phyloP scores from a whole-genome alignment of 257 asterid genomes.

The Eustoma russellianum region DNA sequence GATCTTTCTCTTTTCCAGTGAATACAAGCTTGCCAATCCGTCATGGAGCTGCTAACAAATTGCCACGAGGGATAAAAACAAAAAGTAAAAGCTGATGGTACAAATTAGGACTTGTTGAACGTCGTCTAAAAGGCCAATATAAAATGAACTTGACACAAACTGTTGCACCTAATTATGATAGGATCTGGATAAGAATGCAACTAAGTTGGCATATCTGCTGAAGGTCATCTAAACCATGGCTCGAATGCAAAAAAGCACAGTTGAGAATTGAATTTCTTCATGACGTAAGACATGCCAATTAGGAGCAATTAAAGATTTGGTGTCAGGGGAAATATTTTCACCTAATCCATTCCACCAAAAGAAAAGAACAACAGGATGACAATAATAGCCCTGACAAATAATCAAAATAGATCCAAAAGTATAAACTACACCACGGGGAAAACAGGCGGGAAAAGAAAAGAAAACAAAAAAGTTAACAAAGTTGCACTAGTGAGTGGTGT shows the following conservation, averaged over 20 bases:
- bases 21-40: constrained; percentile 48
- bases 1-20: constrained; percentile 91
- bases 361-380: constrained; percentile 47
- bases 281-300: constrained; percentile 59
- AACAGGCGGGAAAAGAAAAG: too few species aligned
- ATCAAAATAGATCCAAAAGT: too few species aligned
- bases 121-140: too few species aligned
- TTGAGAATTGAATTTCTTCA: constrained; percentile 77
- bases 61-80: too few species aligned
- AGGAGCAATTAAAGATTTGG: constrained; percentile 46
- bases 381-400: constrained; percentile 54
- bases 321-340: constrained; percentile 50
- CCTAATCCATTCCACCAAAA: constrained; percentile 87
- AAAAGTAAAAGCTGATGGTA: too few species aligned
- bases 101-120: too few species aligned
- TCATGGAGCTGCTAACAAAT: too few species aligned
- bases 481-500: constrained; percentile 92
- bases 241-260: constrained; percentile 86
- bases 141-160: too few species aligned
- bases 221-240: constrained; percentile 84
- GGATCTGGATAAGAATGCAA: too few species aligned
- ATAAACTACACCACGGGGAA: constrained; percentile 11
- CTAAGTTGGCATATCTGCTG: too few species aligned
- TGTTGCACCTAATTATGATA: too few species aligned
- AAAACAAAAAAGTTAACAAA: constrained; percentile 23